Evolutionary conservation across 1,139 yeast genomes (phyloP), one percentile per base, ranked within the genome.

Genomic region (Taphrina confusa): DNA sequence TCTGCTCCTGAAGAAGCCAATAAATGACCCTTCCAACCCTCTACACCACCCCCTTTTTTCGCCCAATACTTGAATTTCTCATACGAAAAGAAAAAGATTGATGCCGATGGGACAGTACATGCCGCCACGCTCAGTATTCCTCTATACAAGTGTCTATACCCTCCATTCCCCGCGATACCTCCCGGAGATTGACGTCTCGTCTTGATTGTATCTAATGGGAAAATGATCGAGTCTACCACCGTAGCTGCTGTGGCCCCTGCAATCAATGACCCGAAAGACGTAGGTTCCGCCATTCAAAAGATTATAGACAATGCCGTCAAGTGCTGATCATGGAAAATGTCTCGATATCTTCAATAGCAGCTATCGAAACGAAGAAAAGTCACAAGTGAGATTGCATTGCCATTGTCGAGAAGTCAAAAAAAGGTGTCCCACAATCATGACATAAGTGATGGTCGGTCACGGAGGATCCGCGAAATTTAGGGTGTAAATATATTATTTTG

Each of bases 131-230:
- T 86, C 1, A 97, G 97, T 5, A 92, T 77, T 1, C 99, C 99
- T 65, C 86, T 79, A 68, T 92, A 92, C 18, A 94, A 84, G 0
- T 97, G 97, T 57, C 73, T 76, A 81, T 92, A 91, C 1, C 96
- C 98, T 27, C 98, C 98, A 73, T 91, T 92, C 25, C 74, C 76
- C 72, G 89, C 87, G 68, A 92, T 90, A 0, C 98, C 97, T 27
- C 96, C 97, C 69, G 84, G 83, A 30, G 98, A 97, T 72, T 92
- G 99, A 14, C 92, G 76, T 63, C 99, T 76, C 0, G 99, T 92
- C 74, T 92, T 92, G 65, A 92, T 68, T 1, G 99, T 94, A 68
- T 94, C 99, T 45, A 92, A 88, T 9, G 99, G 98, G 76, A 92
- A 92, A 73, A 92, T 92, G 11, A 87, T 90, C 47, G 92, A 76